Evolutionary conservation across 78 protist species (phyloP).

Genomic region (Pigoraptor vietnamica): DNA sequence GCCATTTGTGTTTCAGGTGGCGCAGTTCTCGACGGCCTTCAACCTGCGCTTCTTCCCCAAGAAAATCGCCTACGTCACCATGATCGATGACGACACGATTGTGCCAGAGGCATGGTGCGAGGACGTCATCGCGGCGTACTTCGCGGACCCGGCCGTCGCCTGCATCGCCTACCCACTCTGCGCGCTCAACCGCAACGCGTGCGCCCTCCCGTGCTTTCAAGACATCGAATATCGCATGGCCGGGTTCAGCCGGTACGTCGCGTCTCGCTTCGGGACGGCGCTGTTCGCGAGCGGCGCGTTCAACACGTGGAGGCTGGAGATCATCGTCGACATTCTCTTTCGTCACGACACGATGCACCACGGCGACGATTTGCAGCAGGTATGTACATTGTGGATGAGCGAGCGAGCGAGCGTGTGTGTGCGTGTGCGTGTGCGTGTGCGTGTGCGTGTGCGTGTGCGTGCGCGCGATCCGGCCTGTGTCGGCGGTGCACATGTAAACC

Average conservation of each 20-base stretch:
- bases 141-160: not conserved
- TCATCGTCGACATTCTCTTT: conserved; percentile 7
- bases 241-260: not conserved
- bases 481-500: too few species aligned
- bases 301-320: conserved; percentile 2
- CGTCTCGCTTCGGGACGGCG: not conserved
- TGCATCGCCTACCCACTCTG: not conserved
- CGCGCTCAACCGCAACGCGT: not conserved
- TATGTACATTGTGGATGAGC: too few species aligned
- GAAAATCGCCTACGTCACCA: not conserved
- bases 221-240: too few species aligned
- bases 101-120: conserved; percentile 4
- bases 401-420: too few species aligned
- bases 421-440: too few species aligned
- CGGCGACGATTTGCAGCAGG: not conserved
- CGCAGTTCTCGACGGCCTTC: conserved; percentile 6
- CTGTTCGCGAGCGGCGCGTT: conserved; percentile 9
- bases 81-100: conserved; percentile 12
- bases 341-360: conserved; percentile 18
- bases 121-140: not conserved
- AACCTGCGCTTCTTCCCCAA: too few species aligned
- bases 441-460: too few species aligned
- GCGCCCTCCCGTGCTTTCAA: too few species aligned
- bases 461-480: too few species aligned
- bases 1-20: too few species aligned